Base-by-base conservation (phyloP, 1,139 yeast species). In the Eremothecium coryli region DNA sequence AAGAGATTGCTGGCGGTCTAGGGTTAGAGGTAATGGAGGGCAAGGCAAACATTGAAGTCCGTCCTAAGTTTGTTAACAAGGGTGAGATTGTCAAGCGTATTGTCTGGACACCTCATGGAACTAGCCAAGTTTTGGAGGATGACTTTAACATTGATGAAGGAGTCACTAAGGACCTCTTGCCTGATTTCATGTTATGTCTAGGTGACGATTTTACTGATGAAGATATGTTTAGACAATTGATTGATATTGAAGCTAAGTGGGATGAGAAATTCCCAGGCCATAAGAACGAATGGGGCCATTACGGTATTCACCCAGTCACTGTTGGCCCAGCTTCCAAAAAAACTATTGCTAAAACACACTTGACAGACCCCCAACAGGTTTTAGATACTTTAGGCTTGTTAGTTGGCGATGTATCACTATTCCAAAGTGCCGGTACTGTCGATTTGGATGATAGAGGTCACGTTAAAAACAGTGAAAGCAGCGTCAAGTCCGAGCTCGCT, bases 151-250 rank as follows among this genome's bases (percentile, higher is more conserved):
- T 59, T 47, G 37, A 57, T 45, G 54, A 54, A n/a, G 56, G 58
- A n/a, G 61, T 70, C 17, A 52, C 66, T 0, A 56, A 61, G 18
- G 70, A 67, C 2, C 66, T 71, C 33, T 64, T 74, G 32, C 90
- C 95, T 0, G 95, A 82, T 50, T 90, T 93, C 52, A 73, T 82
- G 32, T 61, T 88, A 37, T 90, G 97, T 62, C 64, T 85, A 31
- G 99, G 99, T 31, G 99, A 90, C 58, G 99, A 90, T 57, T 70
- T 80, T 35, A 93, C 99, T 0, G 99, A 90, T 58, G 99, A 90
- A 58, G 98, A 90, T 54, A 90, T 90, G 99, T 90, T 90, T 59
- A 69, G 66, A 40, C 79, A 90, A 17, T 64, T 90, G 46, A 70
- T 74, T 40, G 64, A 64, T 4, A 72, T 80, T 43, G 86, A 79